These are phyloP conservation scores for Pseudogymnoascus sp. DNA, from an alignment of 2,329 filamentous ascomycete species.

Conservation along the genomic window DNA sequence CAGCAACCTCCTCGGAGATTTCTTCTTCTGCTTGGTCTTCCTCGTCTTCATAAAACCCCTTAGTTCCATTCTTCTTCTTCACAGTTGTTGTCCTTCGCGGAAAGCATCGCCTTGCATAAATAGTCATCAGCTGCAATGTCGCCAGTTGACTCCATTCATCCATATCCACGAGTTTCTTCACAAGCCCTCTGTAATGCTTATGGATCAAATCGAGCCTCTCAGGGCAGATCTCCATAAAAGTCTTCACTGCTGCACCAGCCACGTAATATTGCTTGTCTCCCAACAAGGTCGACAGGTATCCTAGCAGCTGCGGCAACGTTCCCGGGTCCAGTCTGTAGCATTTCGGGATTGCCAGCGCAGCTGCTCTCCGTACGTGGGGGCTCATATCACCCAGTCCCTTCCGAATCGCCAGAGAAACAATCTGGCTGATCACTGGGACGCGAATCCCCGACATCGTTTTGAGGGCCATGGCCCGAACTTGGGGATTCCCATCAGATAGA, in stretches of 20 bases:
- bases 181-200: slow-evolving; percentile 75
- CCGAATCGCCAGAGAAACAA: slow-evolving; percentile 92
- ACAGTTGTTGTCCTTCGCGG: slow-evolving; percentile 58
- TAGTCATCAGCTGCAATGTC: slow-evolving; percentile 70
- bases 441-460: slow-evolving; percentile 95
- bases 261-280: slow-evolving; percentile 95
- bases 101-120: slow-evolving; percentile 83
- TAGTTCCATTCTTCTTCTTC: slow-evolving; percentile 45
- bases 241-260: slow-evolving; percentile 83
- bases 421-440: slow-evolving; percentile 97
- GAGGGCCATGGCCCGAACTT: slow-evolving; percentile 83
- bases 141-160: slow-evolving; percentile 96
- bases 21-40: slow-evolving; percentile 38
- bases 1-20: slow-evolving; percentile 42
- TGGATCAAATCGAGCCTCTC: slow-evolving; percentile 84
- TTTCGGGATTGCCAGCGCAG: slow-evolving; percentile 89
- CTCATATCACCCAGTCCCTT: slow-evolving; percentile 92
- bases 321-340: slow-evolving; percentile 86
- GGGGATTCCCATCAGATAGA: slow-evolving; percentile 82
- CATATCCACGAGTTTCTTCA: slow-evolving; percentile 94
- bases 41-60: slow-evolving; percentile 77
- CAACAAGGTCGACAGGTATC: slow-evolving; percentile 70
- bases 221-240: slow-evolving; percentile 84
- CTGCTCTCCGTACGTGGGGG: slow-evolving; percentile 84
- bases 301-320: slow-evolving; percentile 76